Conservation (phyloP, 257 asterid species). For the Hygrophila difformis region DNA sequence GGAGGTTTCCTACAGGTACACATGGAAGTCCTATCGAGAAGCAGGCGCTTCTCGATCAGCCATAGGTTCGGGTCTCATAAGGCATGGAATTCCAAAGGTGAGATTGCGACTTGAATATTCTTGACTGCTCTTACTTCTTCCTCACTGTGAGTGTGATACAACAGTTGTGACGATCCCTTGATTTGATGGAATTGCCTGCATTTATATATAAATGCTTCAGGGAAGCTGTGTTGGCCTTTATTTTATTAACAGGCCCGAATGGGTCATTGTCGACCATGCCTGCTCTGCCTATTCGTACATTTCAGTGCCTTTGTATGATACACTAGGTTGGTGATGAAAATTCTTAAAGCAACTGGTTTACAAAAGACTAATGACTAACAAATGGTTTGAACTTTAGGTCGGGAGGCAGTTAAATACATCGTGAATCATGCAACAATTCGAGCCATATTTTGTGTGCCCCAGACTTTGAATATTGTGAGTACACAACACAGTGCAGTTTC, state of each 20-base stretch:
- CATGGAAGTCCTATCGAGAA: conserved; percentile 70
- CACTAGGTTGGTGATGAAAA: conserved; percentile 93
- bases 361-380: conserved; percentile 11
- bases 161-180: too few relatives aligned
- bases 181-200: too few relatives aligned
- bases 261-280: conserved; percentile 89
- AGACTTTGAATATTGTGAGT: conserved; percentile 75
- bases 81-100: conserved; percentile 40
- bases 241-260: conserved; percentile 87
- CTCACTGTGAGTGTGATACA: too few relatives aligned
- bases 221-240: conserved; percentile 84
- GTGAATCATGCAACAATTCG: conserved; percentile 70
- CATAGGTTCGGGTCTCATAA: conserved; percentile 56
- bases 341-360: too few relatives aligned
- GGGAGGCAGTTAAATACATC: conserved; percentile 91
- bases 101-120: too few relatives aligned
- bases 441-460: conserved; percentile 83
- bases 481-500: too few relatives aligned
- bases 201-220: too few relatives aligned
- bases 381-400: conserved; percentile 49
- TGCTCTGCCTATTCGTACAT: conserved; percentile 84
- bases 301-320: conserved; percentile 94
- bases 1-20: conserved; percentile 36
- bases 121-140: too few relatives aligned
- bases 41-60: conserved; percentile 53